Conservation (phyloP, 2,329 filamentous ascomycete species). For the Tolypocladium capitatum region DNA sequence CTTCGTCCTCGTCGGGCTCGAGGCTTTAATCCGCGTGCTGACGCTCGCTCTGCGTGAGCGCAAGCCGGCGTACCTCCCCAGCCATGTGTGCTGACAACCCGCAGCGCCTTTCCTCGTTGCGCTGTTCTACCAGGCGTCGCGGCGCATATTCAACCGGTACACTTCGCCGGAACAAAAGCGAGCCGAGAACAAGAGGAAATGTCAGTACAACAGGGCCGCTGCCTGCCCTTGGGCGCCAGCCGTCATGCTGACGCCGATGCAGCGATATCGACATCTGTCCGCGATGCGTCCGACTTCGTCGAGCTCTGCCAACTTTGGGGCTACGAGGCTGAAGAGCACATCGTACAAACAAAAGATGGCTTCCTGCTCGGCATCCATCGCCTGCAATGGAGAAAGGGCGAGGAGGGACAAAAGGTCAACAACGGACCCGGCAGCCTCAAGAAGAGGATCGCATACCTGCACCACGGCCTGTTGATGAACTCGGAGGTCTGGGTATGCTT, state of each 20-base stretch:
- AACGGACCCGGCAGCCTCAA: slow-evolving; percentile 49
- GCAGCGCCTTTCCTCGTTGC: slow-evolving; percentile 65
- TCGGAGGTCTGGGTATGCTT: slow-evolving; percentile 96
- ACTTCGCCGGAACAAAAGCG: slow-evolving; percentile 56
- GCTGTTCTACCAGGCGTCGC: slow-evolving; percentile 71
- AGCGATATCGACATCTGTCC: slow-evolving; percentile 63
- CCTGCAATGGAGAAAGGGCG: slow-evolving; percentile 68
- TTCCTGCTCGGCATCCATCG: slow-evolving; percentile 86
- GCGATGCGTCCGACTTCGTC: slow-evolving; percentile 80
- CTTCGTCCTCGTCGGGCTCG: slow-evolving; percentile 68
- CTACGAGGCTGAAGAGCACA: slow-evolving; percentile 90
- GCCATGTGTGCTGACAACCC: slow-evolving; percentile 7
- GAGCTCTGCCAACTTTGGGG: slow-evolving; percentile 87
- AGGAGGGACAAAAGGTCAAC: slow-evolving; percentile 71
- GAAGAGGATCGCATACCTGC: slow-evolving; percentile 85
- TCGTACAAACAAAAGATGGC: slow-evolving; percentile 87
- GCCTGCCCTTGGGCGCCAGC: neutral
- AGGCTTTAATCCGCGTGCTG: slow-evolving; percentile 70
- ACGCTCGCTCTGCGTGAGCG: slow-evolving; percentile 74
- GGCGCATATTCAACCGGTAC: slow-evolving; percentile 68
- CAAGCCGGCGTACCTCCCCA: neutral
- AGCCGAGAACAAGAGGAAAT: slow-evolving; percentile 54
- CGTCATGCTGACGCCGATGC: neutral
- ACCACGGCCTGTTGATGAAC: slow-evolving; percentile 96
- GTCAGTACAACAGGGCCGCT: slow-evolving; percentile 19